Conservation (phyloP, 306 rosid species). For the Quercus suber region DNA sequence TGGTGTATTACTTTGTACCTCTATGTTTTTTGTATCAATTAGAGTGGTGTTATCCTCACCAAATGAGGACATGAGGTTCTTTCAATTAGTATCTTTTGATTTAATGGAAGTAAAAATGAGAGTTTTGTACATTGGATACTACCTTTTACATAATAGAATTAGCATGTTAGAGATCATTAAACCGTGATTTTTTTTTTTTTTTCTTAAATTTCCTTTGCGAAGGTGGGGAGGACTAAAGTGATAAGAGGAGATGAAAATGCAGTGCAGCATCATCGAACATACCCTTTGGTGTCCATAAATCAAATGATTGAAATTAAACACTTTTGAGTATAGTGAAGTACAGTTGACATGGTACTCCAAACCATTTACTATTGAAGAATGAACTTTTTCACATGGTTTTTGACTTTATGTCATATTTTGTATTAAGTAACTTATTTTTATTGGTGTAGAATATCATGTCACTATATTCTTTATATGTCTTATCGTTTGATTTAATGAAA, state of each 20-base stretch:
- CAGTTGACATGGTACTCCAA: too few species aligned
- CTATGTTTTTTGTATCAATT: neutral
- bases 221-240: neutral
- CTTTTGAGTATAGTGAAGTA: too few species aligned
- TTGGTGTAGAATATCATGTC: too few species aligned
- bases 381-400: too few species aligned
- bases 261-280: neutral
- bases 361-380: too few species aligned
- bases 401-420: too few species aligned
- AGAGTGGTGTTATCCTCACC: neutral
- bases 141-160: neutral
- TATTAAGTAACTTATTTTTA: too few species aligned
- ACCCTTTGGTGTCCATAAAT: neutral
- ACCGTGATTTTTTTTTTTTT: neutral
- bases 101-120: neutral
- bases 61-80: neutral
- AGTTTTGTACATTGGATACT: too few species aligned
- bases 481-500: neutral
- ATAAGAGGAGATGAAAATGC: neutral
- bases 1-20: neutral
- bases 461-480: too few species aligned
- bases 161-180: neutral
- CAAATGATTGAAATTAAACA: neutral
- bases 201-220: neutral
- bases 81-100: neutral